Conservation (phyloP, 306 rosid species). For the Neltuma alba region DNA sequence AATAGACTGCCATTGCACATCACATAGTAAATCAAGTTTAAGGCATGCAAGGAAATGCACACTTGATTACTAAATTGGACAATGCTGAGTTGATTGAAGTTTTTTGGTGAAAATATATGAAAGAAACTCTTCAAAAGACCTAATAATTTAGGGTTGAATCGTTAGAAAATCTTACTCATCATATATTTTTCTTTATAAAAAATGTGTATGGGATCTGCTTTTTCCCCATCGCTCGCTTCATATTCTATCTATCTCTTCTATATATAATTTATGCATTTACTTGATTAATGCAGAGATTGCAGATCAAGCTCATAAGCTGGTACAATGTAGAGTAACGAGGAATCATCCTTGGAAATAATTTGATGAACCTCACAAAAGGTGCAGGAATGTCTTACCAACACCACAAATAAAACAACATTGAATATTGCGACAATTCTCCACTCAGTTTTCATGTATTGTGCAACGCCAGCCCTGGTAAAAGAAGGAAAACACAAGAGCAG, state of each 20-base stretch:
- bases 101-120: background rate
- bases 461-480: constrained; percentile 88
- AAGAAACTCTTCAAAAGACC: background rate
- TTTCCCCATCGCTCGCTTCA: background rate
- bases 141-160: background rate
- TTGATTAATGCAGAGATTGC: background rate
- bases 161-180: background rate
- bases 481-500: constrained; percentile 23
- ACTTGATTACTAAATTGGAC: background rate
- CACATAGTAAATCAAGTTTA: constrained; percentile 14
- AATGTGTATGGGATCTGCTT: background rate
- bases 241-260: background rate
- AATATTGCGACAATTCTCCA: constrained; percentile 95
- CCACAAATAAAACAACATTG: constrained; percentile 64
- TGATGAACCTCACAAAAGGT: background rate
- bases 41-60: background rate
- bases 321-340: background rate
- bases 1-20: constrained; percentile 56
- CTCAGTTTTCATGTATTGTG: constrained; percentile 94
- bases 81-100: background rate
- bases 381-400: constrained; percentile 63
- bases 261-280: background rate
- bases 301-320: background rate
- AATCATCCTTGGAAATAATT: background rate
- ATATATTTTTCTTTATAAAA: too few relatives aligned